These are phyloP conservation scores for Poa pratensis DNA, from an alignment of 176 grass and related monocot genomes.

Conservation along the genomic window DNA sequence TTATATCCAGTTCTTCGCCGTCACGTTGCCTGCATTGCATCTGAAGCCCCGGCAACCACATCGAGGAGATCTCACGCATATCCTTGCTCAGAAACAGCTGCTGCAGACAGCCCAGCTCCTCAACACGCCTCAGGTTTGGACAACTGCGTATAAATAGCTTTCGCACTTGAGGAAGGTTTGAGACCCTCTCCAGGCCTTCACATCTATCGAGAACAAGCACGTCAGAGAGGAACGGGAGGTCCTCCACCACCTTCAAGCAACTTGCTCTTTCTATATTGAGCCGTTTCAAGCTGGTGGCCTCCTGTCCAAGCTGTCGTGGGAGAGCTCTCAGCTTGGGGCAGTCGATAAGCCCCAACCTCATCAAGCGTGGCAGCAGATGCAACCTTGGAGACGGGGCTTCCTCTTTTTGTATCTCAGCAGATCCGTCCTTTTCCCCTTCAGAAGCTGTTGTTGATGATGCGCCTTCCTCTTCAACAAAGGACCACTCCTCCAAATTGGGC, in stretches of 20 bases:
- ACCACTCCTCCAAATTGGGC: background rate
- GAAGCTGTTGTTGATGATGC: background rate
- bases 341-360: background rate
- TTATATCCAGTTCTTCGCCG: background rate
- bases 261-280: too few relatives aligned
- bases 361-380: background rate
- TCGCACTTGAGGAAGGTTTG: background rate
- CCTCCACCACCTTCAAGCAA: too few relatives aligned
- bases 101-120: background rate
- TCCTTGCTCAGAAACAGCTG: background rate
- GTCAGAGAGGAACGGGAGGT: too few relatives aligned
- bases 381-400: background rate
- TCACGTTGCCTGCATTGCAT: background rate
- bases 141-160: background rate
- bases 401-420: background rate
- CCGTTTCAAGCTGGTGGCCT: too few relatives aligned
- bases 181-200: background rate
- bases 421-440: background rate
- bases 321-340: too few relatives aligned
- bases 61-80: background rate
- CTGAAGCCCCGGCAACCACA: slow-evolving; percentile 21
- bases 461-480: background rate
- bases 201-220: background rate
- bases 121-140: background rate
- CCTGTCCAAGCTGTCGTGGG: too few relatives aligned